These are phyloP conservation scores for Margaritispora aquatica DNA, from an alignment of 495 filamentous ascomycete species.

Conservation along the genomic window DNA sequence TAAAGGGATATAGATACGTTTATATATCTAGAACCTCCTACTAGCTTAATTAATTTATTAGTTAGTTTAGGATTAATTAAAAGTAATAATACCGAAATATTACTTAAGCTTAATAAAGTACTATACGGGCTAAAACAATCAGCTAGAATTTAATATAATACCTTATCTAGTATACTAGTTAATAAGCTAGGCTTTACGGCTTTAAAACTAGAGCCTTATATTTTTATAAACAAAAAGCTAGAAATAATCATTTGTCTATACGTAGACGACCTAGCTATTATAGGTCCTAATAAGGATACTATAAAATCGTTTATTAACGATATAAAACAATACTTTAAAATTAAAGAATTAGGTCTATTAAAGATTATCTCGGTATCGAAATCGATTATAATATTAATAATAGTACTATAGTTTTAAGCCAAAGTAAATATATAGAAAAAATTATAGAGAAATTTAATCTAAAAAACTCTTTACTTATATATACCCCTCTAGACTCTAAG, in stretches of 20 bases:
- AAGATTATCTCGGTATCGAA: constrained; percentile 19
- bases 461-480: constrained; percentile 3
- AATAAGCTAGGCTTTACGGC: constrained; percentile 8
- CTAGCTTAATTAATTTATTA: neutral
- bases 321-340: constrained; percentile 15
- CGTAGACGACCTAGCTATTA: constrained; percentile 19
- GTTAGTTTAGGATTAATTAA: neutral
- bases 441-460: constrained; percentile 11
- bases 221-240: constrained; percentile 10
- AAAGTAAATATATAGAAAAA: constrained; percentile 19
- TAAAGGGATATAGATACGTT: constrained; percentile 7
- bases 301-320: constrained; percentile 16
- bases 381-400: constrained; percentile 9
- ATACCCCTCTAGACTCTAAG: constrained; percentile 15
- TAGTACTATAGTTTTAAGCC: constrained; percentile 7
- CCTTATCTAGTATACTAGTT: constrained; percentile 7
- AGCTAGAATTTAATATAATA: constrained; percentile 12
- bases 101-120: constrained; percentile 12
- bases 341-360: constrained; percentile 19
- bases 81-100: neutral
- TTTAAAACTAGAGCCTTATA: constrained; percentile 6
- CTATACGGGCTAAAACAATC: constrained; percentile 23
- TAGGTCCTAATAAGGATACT: constrained; percentile 3
- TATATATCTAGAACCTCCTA: neutral
- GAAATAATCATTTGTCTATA: constrained; percentile 15